Evolutionary conservation across 164 flowering plant species (phyloP), one percentile per base, ranked within the genome.

Genomic region (Umbellularia californica): DNA sequence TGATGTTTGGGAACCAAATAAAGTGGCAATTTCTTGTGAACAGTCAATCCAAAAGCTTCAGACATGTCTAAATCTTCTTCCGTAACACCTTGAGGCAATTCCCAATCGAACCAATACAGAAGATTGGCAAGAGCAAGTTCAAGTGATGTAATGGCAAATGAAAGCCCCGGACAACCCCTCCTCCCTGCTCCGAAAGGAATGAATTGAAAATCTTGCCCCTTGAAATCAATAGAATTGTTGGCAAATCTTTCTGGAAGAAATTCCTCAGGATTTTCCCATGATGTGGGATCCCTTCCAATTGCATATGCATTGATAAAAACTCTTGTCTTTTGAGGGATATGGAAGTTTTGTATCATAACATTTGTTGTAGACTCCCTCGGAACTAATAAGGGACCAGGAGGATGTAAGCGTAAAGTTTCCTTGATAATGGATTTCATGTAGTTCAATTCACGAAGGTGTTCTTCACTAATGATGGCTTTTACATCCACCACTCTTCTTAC

Each of bases 121-220:
- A 72, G 50, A 23, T 62, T 72, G 50, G 74, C 66, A 5, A 72
- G 55, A 20, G 74, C 52, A 30, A 72, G n/a, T n/a, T 72, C 74
- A 30, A 60, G 12, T 2, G 28, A 10, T 2, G 28, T 7, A 15
- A 72, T 10, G 3, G 19, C 66, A 22, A 72, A 58, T 0, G 27
- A 9, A 3, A 60, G 22, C 50, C 68, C 74, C 0, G 65, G 73
- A 41, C 73, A 71, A 5, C 41, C 41, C 74, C 74, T 72, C 20
- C 74, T 25, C 52, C 74, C 74, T 9, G 52, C 51, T 1, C 74
- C 74, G 11, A 72, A 72, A 3, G 74, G 74, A 9, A 72, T 60
- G 3, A 72, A 33, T 9, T 72, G 52, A 35, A 60, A 72, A 35
- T 72, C 68, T 23, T 60, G 74, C 27, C 66, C 66, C 10, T 17